Conservation (phyloP, 176 grass and related monocot species). For the Themeda triandra region DNA sequence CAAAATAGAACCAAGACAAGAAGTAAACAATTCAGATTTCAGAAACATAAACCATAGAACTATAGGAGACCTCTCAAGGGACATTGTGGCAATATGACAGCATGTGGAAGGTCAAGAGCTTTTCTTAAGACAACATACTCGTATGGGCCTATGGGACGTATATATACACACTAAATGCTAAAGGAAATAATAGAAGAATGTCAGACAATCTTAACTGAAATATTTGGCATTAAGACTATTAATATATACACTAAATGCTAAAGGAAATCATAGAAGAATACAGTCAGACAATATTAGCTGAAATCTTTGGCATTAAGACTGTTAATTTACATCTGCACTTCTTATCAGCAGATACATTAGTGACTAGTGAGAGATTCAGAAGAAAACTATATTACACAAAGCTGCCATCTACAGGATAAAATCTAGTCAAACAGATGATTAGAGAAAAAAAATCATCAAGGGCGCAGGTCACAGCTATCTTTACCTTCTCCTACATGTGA, state of each 20-base stretch:
- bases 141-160: not conserved
- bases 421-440: slow-evolving; percentile 54
- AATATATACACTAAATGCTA: slow-evolving; percentile 49
- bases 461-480: slow-evolving; percentile 37
- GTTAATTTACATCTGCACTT: slow-evolving; percentile 81
- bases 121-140: not conserved
- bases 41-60: not conserved
- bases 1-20: not conserved
- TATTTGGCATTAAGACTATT: slow-evolving; percentile 57
- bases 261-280: slow-evolving; percentile 12
- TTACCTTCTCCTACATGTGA: slow-evolving; percentile 48
- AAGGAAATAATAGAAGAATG: not conserved
- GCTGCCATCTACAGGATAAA: slow-evolving; percentile 54
- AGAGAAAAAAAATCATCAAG: slow-evolving; percentile 42
- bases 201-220: slow-evolving; percentile 34
- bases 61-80: not conserved
- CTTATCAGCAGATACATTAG: slow-evolving; percentile 70
- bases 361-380: slow-evolving; percentile 55
- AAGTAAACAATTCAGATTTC: not conserved
- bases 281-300: slow-evolving; percentile 22
- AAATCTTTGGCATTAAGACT: slow-evolving; percentile 59
- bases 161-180: slow-evolving; percentile 29
- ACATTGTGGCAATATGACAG: not conserved
- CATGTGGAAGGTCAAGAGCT: not conserved
- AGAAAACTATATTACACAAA: slow-evolving; percentile 61